Evolutionary conservation across 2,329 filamentous ascomycete species (phyloP).

Genomic region (Exophiala bonariae): DNA sequence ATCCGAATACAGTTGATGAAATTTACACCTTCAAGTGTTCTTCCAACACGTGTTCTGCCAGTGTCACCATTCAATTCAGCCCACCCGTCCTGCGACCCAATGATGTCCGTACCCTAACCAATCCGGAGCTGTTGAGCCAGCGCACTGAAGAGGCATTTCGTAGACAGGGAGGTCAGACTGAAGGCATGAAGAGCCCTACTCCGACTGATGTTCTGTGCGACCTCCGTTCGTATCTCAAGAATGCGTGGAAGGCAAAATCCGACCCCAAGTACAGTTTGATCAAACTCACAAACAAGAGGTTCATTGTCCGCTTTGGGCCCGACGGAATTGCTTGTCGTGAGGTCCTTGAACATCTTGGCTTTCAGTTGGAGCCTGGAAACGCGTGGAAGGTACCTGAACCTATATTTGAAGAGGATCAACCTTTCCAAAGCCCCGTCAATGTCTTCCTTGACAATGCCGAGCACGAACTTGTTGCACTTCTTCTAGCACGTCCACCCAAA

Average conservation of each 20-base stretch:
- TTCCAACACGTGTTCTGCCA: slow-evolving; percentile 54
- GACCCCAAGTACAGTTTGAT: slow-evolving; percentile 45
- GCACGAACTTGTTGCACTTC: slow-evolving; percentile 57
- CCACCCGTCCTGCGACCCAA: slow-evolving; percentile 53
- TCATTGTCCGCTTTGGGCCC: slow-evolving; percentile 61
- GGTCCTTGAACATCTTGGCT: slow-evolving; percentile 60
- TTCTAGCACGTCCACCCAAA: slow-evolving; percentile 43
- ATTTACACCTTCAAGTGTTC: slow-evolving; percentile 60
- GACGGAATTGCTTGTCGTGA: slow-evolving; percentile 55
- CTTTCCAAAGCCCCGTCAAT: slow-evolving; percentile 41
- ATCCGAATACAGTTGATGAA: slow-evolving; percentile 36
- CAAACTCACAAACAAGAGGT: slow-evolving; percentile 62
- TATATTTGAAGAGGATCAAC: slow-evolving; percentile 33
- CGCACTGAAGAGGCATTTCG: slow-evolving; percentile 55
- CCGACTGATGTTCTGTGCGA: slow-evolving; percentile 57
- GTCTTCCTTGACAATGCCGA: slow-evolving; percentile 61
- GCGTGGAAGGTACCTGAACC: slow-evolving; percentile 46
- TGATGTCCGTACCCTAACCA: slow-evolving; percentile 54
- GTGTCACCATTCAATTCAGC: slow-evolving; percentile 53
- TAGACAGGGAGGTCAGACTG: slow-evolving; percentile 28
- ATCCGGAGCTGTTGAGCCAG: slow-evolving; percentile 51
- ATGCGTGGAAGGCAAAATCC: slow-evolving; percentile 54
- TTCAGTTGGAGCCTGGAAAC: slow-evolving; percentile 43
- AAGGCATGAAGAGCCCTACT: slow-evolving; percentile 51
- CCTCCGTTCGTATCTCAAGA: slow-evolving; percentile 60